Base-by-base conservation (phyloP, 208 protist genomes). In the Endotrypanum monterogeii region DNA sequence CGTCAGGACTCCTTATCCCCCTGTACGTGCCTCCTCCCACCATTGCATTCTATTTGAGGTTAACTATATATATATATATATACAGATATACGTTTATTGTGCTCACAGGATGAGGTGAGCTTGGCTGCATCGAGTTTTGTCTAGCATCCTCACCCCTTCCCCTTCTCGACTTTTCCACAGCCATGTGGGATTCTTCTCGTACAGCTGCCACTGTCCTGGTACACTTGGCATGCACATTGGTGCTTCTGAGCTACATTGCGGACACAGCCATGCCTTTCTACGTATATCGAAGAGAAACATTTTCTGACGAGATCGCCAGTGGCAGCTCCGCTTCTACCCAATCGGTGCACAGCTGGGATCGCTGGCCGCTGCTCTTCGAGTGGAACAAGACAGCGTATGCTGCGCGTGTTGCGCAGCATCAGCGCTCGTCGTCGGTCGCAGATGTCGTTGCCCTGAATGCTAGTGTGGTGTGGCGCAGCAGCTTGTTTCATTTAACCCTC, bases 401-500 rank as follows among this genome's bases (percentile, higher is more conserved):
- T n/a, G 57, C 30, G 23, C 57, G 62, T 32, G 52, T 71, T 30
- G 18, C 57, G 9, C 67, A 37, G 55, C 57, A 57, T 20, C 6
- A 28, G 14, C 46, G 65, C 30, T 71, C 75, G 5, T 20, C 51
- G 2, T 69, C 58, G 18, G 78, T 71, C 25, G 66, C 82, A 16
- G 74, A 35, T 46, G 66, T 32, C 25, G 66, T 25, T 3, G 50
- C 66, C 20, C 52, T 44, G 23, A 85, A 89, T 63, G 39, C n/a
- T 37, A n/a, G n/a, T 11, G 57, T 72, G 11, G 52, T 89, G 7
- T 57, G 51, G n/a, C 62, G 61, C 51, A 51, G 62, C 25, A 68
- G 71, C 32, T 6, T 70, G 32, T 67, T 87, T 14, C 86, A 90
- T n/a, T 32, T 90, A 6, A 48, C 67, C 0, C 48, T 88, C 35